Base-by-base conservation (phyloP, 371 early-diverging fungal species). In the Syncephalis plumigaleata region DNA sequence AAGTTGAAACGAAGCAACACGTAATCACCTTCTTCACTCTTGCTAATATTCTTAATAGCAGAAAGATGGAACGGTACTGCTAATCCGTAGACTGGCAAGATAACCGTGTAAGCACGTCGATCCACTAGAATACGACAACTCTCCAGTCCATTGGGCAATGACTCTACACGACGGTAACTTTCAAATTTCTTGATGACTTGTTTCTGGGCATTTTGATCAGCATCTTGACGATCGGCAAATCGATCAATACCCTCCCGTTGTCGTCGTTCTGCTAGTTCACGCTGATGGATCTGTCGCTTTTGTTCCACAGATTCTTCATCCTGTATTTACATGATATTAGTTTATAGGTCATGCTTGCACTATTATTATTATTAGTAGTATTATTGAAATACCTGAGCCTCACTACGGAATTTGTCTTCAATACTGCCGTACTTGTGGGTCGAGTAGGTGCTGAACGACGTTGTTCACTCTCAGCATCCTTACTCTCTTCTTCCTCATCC, bases 51-150 rank as follows among this genome's bases (percentile, higher is more conserved):
- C 56, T 98, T 98, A 26, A 99, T 63, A 0, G 90, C 88, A 13
- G 88, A 84, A 44, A 99, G 87, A 66, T 99, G 98, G 77, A 99
- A 98, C 18, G 99, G 99, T 2, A 99, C 98, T 0, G 96, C 84
- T 60, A 85, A 79, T 26, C 96, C 96, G 55, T 91, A 90, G 36
- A 99, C 84, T 2, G 99, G 99, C 23, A 99, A 65, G 42, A 98
- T 76, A 45, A 99, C 71, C 8, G 93, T 69, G 44, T 92, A 87
- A 27, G 72, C 77, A 36, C 82, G 76, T 47, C 73, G 73, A 64
- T 99, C 99, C 1, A 99, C 88, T 20, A 84, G 57, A 57, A 98
- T 89, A 73, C 64, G 65, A 18, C 82, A 64, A 23, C 77, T 70
- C 25, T 67, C 67, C 39, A 77, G 73, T 46, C 77, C 74, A 46